Evolutionary conservation across 2,329 filamentous ascomycete genomes (phyloP).

Genomic region (Aspergillus clavatus): DNA sequence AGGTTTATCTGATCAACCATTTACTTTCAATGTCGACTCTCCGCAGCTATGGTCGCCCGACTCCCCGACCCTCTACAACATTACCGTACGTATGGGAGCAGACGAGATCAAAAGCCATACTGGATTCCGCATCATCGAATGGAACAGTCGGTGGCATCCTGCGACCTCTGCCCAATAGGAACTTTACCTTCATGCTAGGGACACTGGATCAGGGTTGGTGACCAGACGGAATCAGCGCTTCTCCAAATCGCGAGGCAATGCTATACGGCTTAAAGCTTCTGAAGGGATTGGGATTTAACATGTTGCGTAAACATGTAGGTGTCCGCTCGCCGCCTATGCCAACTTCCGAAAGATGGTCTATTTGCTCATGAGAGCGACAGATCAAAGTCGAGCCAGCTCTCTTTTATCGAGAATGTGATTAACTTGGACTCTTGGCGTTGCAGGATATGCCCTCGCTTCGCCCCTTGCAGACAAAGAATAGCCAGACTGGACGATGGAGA

Average conservation of each 20-base stretch:
- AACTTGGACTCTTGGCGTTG: conserved; percentile 61
- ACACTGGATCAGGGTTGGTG: conserved; percentile 68
- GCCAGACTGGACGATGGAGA: conserved; percentile 12
- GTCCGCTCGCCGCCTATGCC: neutral
- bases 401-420: conserved; percentile 64
- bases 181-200: conserved; percentile 64
- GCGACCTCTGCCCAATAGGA: conserved; percentile 62
- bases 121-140: conserved; percentile 61
- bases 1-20: conserved; percentile 47
- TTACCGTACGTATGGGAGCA: conserved; percentile 50
- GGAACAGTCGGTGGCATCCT: conserved; percentile 55
- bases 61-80: conserved; percentile 59
- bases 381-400: conserved; percentile 65
- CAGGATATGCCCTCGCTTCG: conserved; percentile 67
- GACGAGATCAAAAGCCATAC: conserved; percentile 62
- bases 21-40: conserved; percentile 52
- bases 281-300: conserved; percentile 65
- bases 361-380: conserved; percentile 22
- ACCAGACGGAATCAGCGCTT: conserved; percentile 64
- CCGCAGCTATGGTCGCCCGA: conserved; percentile 62
- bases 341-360: neutral
- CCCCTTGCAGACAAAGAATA: conserved; percentile 32
- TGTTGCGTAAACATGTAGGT: conserved; percentile 64
- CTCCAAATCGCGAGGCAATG: conserved; percentile 64
- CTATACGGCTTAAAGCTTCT: conserved; percentile 59